These are phyloP conservation scores for Takakia lepidozioides DNA, from an alignment of 225 moss, liverwort and hornwort species.

Conservation along the genomic window DNA sequence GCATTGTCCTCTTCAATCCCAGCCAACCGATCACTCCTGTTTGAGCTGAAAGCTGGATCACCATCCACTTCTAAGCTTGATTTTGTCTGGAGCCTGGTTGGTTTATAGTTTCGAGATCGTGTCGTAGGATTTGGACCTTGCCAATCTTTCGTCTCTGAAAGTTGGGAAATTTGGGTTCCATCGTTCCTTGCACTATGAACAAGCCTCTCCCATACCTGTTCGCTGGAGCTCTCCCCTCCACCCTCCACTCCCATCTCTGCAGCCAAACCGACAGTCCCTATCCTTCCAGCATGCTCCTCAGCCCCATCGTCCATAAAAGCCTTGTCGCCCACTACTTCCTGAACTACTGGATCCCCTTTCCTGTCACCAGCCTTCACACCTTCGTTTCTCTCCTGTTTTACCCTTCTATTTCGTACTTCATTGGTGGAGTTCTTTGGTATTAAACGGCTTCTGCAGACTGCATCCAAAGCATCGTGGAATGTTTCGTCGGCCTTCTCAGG, in stretches of 20 bases:
- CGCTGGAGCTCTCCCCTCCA: constrained; percentile 13
- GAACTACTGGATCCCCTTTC: not conserved
- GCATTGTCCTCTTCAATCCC: constrained; percentile 43
- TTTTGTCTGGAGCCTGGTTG: constrained; percentile 21
- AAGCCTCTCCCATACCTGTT: constrained; percentile 44
- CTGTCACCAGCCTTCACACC: not conserved
- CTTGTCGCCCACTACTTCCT: not conserved
- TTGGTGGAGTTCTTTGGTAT: not conserved
- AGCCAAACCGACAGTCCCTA: constrained; percentile 21
- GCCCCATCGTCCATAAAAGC: not conserved
- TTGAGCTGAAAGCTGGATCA: no score
- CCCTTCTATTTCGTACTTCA: constrained; percentile 7
- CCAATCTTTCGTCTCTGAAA: constrained; percentile 13
- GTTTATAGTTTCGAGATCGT: constrained; percentile 12
- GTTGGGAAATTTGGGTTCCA: constrained; percentile 2
- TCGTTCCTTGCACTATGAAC: not conserved
- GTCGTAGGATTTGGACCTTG: constrained; percentile 10
- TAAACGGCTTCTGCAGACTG: constrained; percentile 3
- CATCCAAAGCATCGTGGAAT: constrained; percentile 43
- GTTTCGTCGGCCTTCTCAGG: constrained; percentile 16
- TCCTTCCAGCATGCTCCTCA: not conserved
- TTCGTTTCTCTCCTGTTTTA: constrained; percentile 11
- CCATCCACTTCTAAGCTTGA: constrained; percentile 2
- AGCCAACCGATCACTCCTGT: constrained; percentile 27
- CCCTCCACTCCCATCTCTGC: constrained; percentile 9